Conservation (phyloP, 116 monocot genomes). For the Papilionanthe hybrid region DNA sequence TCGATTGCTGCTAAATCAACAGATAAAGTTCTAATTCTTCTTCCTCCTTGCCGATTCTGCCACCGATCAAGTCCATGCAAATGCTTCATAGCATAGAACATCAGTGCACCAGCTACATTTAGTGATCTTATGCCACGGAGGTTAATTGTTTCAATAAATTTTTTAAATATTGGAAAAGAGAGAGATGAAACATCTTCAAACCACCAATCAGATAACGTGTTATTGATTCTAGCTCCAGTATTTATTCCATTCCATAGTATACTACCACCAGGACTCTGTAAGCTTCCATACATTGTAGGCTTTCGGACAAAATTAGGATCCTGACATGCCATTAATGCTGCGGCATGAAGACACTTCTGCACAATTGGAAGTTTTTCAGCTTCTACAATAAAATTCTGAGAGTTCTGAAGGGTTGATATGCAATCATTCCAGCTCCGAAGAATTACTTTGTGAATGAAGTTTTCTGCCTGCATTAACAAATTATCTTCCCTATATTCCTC, state of each 20-base stretch:
- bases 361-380: slow-evolving; percentile 28
- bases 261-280: slow-evolving; percentile 53
- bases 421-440: slow-evolving; percentile 43
- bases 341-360: slow-evolving; percentile 27
- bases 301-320: slow-evolving; percentile 48
- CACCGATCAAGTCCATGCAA: slow-evolving; percentile 49
- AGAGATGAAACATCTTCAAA: slow-evolving; percentile 48
- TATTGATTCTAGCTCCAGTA: slow-evolving; percentile 38
- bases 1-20: slow-evolving; percentile 12
- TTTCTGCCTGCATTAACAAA: slow-evolving; percentile 27
- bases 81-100: slow-evolving; percentile 39
- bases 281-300: slow-evolving; percentile 47
- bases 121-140: slow-evolving; percentile 22
- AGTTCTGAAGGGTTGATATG: slow-evolving; percentile 34
- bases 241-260: slow-evolving; percentile 57
- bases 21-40: slow-evolving; percentile 9
- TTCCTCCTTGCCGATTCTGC: slow-evolving; percentile 23
- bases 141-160: slow-evolving; percentile 35
- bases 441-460: slow-evolving; percentile 24
- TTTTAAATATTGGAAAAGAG: slow-evolving; percentile 30
- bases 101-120: slow-evolving; percentile 28
- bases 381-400: slow-evolving; percentile 17
- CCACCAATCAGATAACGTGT: slow-evolving; percentile 43
- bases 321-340: slow-evolving; percentile 37
- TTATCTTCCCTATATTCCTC: slow-evolving; percentile 33